Base-by-base conservation (phyloP, 2,329 filamentous ascomycete genomes). In the Magnaporthales sp. region DNA sequence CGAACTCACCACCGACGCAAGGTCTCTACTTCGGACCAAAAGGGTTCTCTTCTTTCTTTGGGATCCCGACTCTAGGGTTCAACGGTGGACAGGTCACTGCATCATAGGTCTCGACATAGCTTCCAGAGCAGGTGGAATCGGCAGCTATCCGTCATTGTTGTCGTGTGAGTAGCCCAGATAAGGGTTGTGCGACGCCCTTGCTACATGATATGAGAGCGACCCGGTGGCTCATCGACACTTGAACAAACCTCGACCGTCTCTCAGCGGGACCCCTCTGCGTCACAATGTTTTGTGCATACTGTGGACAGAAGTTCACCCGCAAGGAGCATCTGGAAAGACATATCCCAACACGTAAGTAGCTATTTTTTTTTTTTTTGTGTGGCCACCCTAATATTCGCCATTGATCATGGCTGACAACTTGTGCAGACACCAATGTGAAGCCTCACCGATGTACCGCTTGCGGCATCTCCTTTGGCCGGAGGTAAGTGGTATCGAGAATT, bases 281-380 rank as follows among this genome's bases (percentile, higher is more conserved):
- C 66, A 78, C 78, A 77, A 76, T 84, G 63, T 85, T 77, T 72
- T 85, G 83, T 70, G 77, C 82, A 22, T 84, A 84, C 70, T 85
- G 83, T 71, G 83, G 83, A 66, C 84, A 82, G 75, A 77, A 75
- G 70, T 85, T 85, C 73, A 84, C 81, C 64, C 78, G 83, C 70
- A 85, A 85, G 72, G 83, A 85, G 70, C 83, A 85, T 71, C 73
- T 85, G n/a, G 83, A 85, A 70, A 79, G 83, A 69, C 83, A 85
- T 68, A 79, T 85, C 56, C 81, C 82, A 10, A 81, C 73, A 66
- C 83, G 83, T 85, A 72, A 75, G 62, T 10, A 58, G 31, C 13
- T 63, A 24, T 64, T 63, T 4, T 38, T 8, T n/a, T n/a, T n/a
- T n/a, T n/a, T n/a, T n/a, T n/a, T n/a, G n/a, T 19, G 22, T 10